Evolutionary conservation across 2,329 filamentous ascomycete species (phyloP).

Genomic region (Colletotrichum falcatum): DNA sequence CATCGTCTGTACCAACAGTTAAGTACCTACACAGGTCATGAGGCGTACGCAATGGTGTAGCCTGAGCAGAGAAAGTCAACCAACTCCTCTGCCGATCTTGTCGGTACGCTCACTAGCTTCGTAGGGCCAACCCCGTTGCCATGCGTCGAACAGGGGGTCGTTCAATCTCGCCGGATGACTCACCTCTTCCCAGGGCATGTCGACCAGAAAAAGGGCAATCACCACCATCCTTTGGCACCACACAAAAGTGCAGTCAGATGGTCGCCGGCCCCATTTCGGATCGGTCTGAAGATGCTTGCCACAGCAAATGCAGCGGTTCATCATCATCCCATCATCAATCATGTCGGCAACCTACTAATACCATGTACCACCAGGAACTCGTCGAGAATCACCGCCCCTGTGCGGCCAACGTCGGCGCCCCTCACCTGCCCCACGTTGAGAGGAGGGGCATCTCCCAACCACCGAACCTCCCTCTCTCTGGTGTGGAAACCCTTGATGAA

Average conservation of each 20-base stretch:
- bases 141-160: background rate
- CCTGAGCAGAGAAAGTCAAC: background rate
- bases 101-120: conserved; percentile 10
- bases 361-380: no score
- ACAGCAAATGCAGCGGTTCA: background rate
- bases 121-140: conserved; percentile 7
- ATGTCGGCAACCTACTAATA: background rate
- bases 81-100: conserved; percentile 24
- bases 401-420: background rate
- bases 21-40: conserved; percentile 2
- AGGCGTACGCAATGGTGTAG: conserved; percentile 5
- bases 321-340: background rate
- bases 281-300: background rate
- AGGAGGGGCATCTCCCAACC: background rate
- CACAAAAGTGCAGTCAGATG: background rate
- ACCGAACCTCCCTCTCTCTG: background rate
- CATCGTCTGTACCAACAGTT: conserved; percentile 1
- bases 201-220: background rate
- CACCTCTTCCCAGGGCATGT: conserved; percentile 16
- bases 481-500: background rate
- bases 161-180: conserved; percentile 30
- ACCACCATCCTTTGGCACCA: conserved; percentile 16
- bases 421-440: background rate
- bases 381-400: background rate
- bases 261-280: background rate